Evolutionary conservation across 805 yeast genomes (phyloP).

Genomic region (Suhomyces kilbournensis): DNA sequence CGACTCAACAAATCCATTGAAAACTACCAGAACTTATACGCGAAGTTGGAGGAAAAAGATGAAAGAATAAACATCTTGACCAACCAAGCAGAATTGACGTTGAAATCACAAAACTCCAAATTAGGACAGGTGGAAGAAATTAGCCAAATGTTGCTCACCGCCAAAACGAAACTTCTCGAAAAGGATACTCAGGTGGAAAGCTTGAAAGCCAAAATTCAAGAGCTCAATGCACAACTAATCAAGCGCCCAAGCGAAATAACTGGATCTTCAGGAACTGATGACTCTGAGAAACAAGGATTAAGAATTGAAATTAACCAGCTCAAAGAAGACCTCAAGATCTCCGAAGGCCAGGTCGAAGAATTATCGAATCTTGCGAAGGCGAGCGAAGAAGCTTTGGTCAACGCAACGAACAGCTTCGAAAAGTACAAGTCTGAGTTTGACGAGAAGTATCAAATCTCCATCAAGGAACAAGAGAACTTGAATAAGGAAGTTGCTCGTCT

Average conservation of each 20-base stretch:
- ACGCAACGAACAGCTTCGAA: conserved; percentile 54
- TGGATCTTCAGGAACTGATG: conserved; percentile 3
- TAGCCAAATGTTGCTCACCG: conserved; percentile 39
- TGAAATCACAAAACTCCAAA: conserved; percentile 51
- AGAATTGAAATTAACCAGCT: conserved; percentile 43
- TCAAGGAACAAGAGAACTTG: conserved; percentile 23
- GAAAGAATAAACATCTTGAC: conserved; percentile 49
- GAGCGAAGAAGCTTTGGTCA: conserved; percentile 61
- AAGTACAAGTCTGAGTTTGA: conserved; percentile 27
- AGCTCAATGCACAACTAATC: conserved; percentile 6
- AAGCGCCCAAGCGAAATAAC: conserved; percentile 3
- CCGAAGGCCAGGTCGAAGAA: conserved; percentile 58
- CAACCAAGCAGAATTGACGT: conserved; percentile 55
- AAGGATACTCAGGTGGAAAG: conserved; percentile 40
- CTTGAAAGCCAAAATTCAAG: conserved; percentile 34
- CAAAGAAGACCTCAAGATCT: conserved; percentile 52
- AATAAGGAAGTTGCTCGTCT: conserved; percentile 11
- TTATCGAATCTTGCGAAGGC: conserved; percentile 61
- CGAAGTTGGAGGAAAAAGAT: conserved; percentile 51
- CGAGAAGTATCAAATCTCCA: conserved; percentile 16
- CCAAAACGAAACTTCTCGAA: conserved; percentile 40
- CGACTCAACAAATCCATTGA: conserved; percentile 50
- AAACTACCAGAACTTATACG: conserved; percentile 42
- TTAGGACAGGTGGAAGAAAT: conserved; percentile 57
- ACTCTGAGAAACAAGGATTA: conserved; percentile 7